phyloP scores from a whole-genome alignment of 2,329 filamentous ascomycete genomes.

The Colletotrichum tofieldiae region DNA sequence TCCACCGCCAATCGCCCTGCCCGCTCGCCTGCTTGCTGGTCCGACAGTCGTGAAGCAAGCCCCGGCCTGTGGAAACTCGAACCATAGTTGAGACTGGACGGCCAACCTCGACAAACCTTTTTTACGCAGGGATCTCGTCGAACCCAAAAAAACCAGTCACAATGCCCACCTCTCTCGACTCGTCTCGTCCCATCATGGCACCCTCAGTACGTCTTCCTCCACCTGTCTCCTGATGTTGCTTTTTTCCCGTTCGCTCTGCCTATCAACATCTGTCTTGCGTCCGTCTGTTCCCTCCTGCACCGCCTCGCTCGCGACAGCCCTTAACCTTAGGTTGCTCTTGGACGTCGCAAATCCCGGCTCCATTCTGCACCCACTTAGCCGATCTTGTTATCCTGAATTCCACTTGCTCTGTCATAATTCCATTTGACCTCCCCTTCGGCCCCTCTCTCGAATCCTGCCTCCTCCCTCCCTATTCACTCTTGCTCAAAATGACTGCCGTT shows the following conservation, averaged over 20 bases:
- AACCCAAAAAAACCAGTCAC: slow-evolving; percentile 42
- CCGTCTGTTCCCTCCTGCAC: slow-evolving; percentile 31
- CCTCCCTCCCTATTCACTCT: not conserved
- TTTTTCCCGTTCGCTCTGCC: slow-evolving; percentile 11
- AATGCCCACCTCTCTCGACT: slow-evolving; percentile 74
- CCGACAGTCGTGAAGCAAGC: slow-evolving; percentile 41
- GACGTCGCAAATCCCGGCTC: slow-evolving; percentile 19
- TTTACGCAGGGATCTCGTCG: slow-evolving; percentile 34
- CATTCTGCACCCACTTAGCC: slow-evolving; percentile 24
- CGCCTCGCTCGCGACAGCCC: slow-evolving; percentile 3
- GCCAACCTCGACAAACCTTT: slow-evolving; percentile 37
- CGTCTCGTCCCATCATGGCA: slow-evolving; percentile 74
- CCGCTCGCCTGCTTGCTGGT: slow-evolving; percentile 23
- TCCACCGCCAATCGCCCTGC: slow-evolving; percentile 12
- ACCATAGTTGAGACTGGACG: slow-evolving; percentile 37
- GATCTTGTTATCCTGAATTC: slow-evolving; percentile 28
- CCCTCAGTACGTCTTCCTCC: slow-evolving; percentile 68
- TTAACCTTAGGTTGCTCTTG: slow-evolving; percentile 20
- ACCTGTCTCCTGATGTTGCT: slow-evolving; percentile 29
- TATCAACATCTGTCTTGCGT: slow-evolving; percentile 7
- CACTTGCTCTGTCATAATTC: slow-evolving; percentile 25
- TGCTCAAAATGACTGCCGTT: slow-evolving; percentile 33
- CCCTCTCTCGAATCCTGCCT: slow-evolving; percentile 29
- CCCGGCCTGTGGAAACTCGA: slow-evolving; percentile 41
- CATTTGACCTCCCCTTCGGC: slow-evolving; percentile 24